phyloP scores from a whole-genome alignment of 2,329 filamentous ascomycete genomes.

The Ophiosphaerella narmari region DNA sequence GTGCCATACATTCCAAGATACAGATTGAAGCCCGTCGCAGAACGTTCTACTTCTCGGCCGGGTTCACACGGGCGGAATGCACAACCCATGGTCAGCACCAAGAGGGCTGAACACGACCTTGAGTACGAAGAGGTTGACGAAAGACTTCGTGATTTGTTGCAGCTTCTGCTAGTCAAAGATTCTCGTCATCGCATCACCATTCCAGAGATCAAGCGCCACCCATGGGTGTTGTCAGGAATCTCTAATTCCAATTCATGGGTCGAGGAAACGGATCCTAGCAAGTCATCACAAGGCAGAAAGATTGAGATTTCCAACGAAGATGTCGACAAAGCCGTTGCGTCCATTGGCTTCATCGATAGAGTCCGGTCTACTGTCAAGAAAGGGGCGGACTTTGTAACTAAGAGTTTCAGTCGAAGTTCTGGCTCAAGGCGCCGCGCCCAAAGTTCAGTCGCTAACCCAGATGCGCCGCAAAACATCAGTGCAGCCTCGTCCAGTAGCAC shows the following conservation, averaged over 20 bases:
- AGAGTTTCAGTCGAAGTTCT: constrained; percentile 37
- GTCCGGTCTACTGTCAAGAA: constrained; percentile 72
- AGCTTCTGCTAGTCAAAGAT: constrained; percentile 83
- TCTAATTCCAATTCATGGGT: constrained; percentile 79
- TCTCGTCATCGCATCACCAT: constrained; percentile 86
- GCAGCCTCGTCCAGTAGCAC: constrained; percentile 59
- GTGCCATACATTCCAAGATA: constrained; percentile 86
- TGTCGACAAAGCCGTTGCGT: constrained; percentile 86
- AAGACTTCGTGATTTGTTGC: constrained; percentile 76
- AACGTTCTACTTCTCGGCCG: constrained; percentile 51
- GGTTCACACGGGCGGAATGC: constrained; percentile 54
- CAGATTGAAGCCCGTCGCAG: constrained; percentile 74
- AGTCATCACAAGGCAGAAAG: constrained; percentile 76
- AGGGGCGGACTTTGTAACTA: constrained; percentile 31
- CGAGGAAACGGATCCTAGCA: constrained; percentile 88
- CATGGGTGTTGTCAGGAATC: constrained; percentile 84
- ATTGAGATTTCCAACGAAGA: constrained; percentile 95
- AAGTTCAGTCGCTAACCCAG: constrained; percentile 60
- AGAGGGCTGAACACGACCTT: constrained; percentile 76
- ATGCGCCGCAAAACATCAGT: constrained; percentile 58
- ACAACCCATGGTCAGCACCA: constrained; percentile 64
- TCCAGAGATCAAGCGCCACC: constrained; percentile 89
- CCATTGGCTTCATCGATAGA: constrained; percentile 83
- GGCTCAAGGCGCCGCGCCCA: constrained; percentile 59
- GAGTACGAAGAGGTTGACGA: constrained; percentile 86